Conservation (phyloP, 345 rosid species). For the Rubroshorea leprosula region DNA sequence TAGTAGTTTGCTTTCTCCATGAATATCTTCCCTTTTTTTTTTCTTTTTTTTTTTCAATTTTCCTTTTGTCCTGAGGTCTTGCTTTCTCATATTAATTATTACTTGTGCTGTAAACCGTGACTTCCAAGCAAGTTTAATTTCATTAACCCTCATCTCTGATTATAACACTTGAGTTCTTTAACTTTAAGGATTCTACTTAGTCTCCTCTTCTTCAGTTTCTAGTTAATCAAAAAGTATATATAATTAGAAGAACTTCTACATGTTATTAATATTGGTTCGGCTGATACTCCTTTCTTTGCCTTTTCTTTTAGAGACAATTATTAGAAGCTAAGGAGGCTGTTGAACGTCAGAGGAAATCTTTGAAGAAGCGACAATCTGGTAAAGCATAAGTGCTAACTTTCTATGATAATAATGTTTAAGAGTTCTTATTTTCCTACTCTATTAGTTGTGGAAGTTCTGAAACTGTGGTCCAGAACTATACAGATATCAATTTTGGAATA, state of each 20-base stretch:
- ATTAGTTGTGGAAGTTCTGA: conserved; percentile 9
- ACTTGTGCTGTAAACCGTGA: too few relatives aligned
- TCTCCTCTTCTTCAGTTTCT: too few relatives aligned
- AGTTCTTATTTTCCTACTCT: conserved; percentile 2
- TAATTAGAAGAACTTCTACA: neutral
- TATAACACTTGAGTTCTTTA: too few relatives aligned
- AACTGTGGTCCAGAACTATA: neutral
- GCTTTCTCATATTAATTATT: too few relatives aligned
- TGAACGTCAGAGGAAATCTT: conserved; percentile 84
- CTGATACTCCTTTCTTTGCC: neutral
- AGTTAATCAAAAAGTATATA: neutral
- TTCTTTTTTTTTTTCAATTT: too few relatives aligned
- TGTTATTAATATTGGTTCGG: neutral
- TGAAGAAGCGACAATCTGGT: conserved; percentile 92
- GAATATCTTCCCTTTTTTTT: too few relatives aligned
- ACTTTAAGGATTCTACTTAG: too few relatives aligned
- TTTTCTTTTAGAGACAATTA: conserved; percentile 54
- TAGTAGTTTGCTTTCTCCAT: too few relatives aligned
- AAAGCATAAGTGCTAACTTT: conserved; percentile 14
- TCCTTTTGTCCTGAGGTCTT: too few relatives aligned
- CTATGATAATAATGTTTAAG: neutral
- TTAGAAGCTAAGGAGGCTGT: conserved; percentile 91
- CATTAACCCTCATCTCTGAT: too few relatives aligned
- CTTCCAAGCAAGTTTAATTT: too few relatives aligned
- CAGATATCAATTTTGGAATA: conserved; percentile 4